A percentile compares a stretch with the other conserved stretches of the same genome.
Evolutionary conservation across 495 filamentous ascomycete genomes (phyloP).

Genomic region (Rhypophila decipiens): DNA sequence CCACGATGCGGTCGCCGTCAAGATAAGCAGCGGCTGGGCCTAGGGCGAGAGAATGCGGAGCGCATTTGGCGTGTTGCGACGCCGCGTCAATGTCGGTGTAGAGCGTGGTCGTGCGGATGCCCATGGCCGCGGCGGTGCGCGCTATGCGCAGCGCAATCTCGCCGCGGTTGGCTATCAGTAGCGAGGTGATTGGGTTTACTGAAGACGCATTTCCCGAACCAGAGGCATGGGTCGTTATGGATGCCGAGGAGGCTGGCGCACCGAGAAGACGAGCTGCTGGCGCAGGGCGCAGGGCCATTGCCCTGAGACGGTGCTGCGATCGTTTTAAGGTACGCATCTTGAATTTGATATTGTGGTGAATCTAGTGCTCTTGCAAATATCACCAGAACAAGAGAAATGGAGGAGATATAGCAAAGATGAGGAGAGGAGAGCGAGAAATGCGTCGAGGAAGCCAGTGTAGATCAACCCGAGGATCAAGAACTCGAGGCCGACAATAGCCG

Average conservation of each 20-base stretch:
- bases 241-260: slow-evolving; percentile 1
- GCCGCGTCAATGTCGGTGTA: slow-evolving; percentile 88
- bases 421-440: too few relatives aligned
- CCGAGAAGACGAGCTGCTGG: slow-evolving; percentile 4
- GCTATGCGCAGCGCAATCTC: slow-evolving; percentile 94
- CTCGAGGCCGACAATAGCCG: too few relatives aligned
- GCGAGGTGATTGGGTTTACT: slow-evolving; percentile 62
- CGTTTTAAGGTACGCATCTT: slow-evolving; percentile 32
- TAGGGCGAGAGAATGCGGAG: slow-evolving; percentile 74
- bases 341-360: too few relatives aligned
- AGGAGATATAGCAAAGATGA: too few relatives aligned
- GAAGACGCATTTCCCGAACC: slow-evolving; percentile 20
- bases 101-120: slow-evolving; percentile 88
- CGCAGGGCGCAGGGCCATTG: slow-evolving; percentile 8
- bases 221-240: slow-evolving; percentile 19
- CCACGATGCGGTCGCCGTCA: slow-evolving; percentile 86
- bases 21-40: slow-evolving; percentile 80
- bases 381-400: too few relatives aligned
- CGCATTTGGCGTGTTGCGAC: slow-evolving; percentile 82
- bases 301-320: slow-evolving; percentile 19
- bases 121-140: slow-evolving; percentile 76
- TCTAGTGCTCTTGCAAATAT: too few relatives aligned
- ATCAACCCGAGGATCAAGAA: too few relatives aligned
- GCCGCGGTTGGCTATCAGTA: slow-evolving; percentile 93
- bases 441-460: too few relatives aligned